phyloP scores from a whole-genome alignment of 2,329 filamentous ascomycete species.

The Tolypocladium inflatum region DNA sequence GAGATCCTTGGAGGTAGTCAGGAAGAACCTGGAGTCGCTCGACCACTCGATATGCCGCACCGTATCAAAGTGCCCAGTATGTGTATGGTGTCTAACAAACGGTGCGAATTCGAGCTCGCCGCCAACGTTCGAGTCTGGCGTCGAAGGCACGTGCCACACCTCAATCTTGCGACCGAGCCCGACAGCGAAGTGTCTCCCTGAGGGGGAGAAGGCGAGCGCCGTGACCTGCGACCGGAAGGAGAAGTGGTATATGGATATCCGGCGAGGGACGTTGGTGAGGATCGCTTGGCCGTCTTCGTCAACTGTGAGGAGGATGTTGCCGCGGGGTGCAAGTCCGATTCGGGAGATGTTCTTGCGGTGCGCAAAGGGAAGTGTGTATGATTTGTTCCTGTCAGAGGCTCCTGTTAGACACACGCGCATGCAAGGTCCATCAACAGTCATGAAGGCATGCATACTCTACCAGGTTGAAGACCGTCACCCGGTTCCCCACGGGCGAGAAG shows the following conservation, averaged over 20 bases:
- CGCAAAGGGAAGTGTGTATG: conserved; percentile 76
- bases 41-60: conserved; percentile 91
- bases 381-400: conserved; percentile 58
- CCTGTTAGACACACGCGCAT: conserved; percentile 20
- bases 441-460: conserved; percentile 59
- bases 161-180: conserved; percentile 81
- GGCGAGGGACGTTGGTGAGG: conserved; percentile 78
- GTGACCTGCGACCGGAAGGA: conserved; percentile 82
- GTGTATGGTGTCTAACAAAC: conserved; percentile 79
- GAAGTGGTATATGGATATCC: conserved; percentile 86
- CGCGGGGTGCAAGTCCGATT: conserved; percentile 79
- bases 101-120: conserved; percentile 91
- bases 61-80: conserved; percentile 80
- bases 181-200: conserved; percentile 82
- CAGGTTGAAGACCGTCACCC: conserved; percentile 91
- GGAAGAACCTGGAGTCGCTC: conserved; percentile 87
- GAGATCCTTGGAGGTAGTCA: conserved; percentile 85
- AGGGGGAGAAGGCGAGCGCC: conserved; percentile 82
- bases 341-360: conserved; percentile 89
- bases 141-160: conserved; percentile 92
- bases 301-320: conserved; percentile 84
- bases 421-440: not conserved
- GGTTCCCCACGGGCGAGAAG: conserved; percentile 91
- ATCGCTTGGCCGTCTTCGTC: conserved; percentile 94
- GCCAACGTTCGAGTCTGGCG: conserved; percentile 66